These are phyloP conservation scores for Rhododendron molle DNA, from an alignment of 148 eudicot species.

Conservation along the genomic window DNA sequence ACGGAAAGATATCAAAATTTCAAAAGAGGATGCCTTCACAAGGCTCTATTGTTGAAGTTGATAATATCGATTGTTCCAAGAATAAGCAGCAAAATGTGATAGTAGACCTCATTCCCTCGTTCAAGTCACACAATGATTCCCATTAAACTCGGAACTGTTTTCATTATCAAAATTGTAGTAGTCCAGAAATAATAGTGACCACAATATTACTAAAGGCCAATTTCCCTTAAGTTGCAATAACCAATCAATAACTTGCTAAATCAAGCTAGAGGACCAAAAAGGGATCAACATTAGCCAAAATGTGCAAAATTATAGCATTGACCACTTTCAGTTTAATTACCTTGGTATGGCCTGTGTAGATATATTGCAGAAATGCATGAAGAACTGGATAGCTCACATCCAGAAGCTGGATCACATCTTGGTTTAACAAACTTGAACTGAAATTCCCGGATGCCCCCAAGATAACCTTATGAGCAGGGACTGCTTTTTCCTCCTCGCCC, in stretches of 20 bases:
- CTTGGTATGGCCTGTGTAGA: conserved; percentile 75
- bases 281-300: background rate
- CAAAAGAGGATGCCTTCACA: background rate
- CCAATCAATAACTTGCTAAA: background rate
- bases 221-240: background rate
- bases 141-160: background rate
- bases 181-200: background rate
- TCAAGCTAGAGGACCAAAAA: background rate
- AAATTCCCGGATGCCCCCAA: conserved; percentile 78
- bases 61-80: background rate
- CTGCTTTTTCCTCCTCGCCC: conserved; percentile 65
- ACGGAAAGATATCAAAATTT: background rate
- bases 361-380: conserved; percentile 67
- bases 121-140: background rate
- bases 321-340: conserved; percentile 28
- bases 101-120: background rate
- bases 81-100: background rate
- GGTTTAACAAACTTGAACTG: conserved; percentile 29
- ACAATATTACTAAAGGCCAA: background rate
- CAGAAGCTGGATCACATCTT: conserved; percentile 51
- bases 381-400: conserved; percentile 53
- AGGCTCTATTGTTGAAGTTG: background rate
- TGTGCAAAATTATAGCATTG: background rate
- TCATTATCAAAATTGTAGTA: background rate
- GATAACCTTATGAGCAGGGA: conserved; percentile 83